Percentiles rank a stretch among this genome's conserved stretches.
Evolutionary conservation across 2,329 filamentous ascomycete genomes (phyloP).

Genomic region (Metarhizium anisopliae): DNA sequence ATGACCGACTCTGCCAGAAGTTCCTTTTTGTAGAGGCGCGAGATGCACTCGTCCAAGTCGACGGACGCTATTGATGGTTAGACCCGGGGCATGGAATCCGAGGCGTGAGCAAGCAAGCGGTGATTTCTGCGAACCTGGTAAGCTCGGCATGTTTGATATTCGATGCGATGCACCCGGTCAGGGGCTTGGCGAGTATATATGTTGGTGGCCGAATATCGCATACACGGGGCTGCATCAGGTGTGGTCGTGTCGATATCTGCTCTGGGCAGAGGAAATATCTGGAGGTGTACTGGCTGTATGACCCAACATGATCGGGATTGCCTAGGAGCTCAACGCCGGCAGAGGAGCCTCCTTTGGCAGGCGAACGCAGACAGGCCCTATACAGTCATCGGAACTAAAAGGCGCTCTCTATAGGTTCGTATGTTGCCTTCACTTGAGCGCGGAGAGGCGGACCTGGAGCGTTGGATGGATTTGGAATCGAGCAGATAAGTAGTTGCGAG

Average conservation of each 20-base stretch:
- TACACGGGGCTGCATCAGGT: slow-evolving; percentile 8
- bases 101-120: not conserved
- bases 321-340: slow-evolving; percentile 17
- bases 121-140: slow-evolving; percentile 39
- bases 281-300: slow-evolving; percentile 24
- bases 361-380: not conserved
- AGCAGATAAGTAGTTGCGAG: not conserved
- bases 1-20: slow-evolving; percentile 95
- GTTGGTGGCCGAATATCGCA: not conserved
- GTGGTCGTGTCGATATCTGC: slow-evolving; percentile 21
- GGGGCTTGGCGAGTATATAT: not conserved
- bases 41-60: slow-evolving; percentile 97
- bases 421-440: not conserved
- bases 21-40: slow-evolving; percentile 93
- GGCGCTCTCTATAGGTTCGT: not conserved
- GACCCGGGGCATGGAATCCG: not conserved
- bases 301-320: slow-evolving; percentile 34
- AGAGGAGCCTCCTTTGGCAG: slow-evolving; percentile 7
- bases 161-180: not conserved
- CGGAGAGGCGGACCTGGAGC: not conserved
- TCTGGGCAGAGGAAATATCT: slow-evolving; percentile 26
- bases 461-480: not conserved
- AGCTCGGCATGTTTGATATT: slow-evolving; percentile 41
- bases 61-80: slow-evolving; percentile 61
- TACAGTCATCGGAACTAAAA: slow-evolving; percentile 1